Conservation (phyloP, 2,329 filamentous ascomycete genomes). For the Ascochyta rabiei region DNA sequence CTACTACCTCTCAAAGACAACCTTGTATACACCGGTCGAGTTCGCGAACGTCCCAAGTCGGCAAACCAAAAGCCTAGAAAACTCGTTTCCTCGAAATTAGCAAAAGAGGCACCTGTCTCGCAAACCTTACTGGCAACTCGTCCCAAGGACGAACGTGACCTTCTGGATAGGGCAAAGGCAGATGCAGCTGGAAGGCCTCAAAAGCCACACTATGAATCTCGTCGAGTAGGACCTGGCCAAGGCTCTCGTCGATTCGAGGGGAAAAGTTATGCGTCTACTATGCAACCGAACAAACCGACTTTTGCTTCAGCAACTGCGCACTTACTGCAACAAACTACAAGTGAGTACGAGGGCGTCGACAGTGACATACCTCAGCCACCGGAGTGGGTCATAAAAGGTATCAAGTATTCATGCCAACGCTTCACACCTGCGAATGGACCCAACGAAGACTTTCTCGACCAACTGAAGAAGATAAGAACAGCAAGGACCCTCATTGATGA, state of each 20-base stretch:
- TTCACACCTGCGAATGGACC: conserved; percentile 71
- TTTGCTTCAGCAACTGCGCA: conserved; percentile 33
- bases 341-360: conserved; percentile 70
- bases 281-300: conserved; percentile 17
- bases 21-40: conserved; percentile 58
- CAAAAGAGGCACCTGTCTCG: conserved; percentile 19
- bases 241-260: conserved; percentile 42
- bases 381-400: conserved; percentile 67
- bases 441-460: conserved; percentile 75
- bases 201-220: conserved; percentile 22
- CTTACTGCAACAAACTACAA: conserved; percentile 74
- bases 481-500: conserved; percentile 75
- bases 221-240: conserved; percentile 22
- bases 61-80: conserved; percentile 28
- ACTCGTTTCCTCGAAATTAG: conserved; percentile 14
- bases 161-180: conserved; percentile 62
- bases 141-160: conserved; percentile 37
- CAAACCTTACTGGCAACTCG: conserved; percentile 27
- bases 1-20: conserved; percentile 57
- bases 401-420: conserved; percentile 80
- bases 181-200: conserved; percentile 45
- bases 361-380: conserved; percentile 69
- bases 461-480: conserved; percentile 75
- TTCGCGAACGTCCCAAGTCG: conserved; percentile 47
- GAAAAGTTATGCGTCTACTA: conserved; percentile 36